Conservation (phyloP, 1,284 basidiomycete genomes). For the Lentinula novae-zelandiae region DNA sequence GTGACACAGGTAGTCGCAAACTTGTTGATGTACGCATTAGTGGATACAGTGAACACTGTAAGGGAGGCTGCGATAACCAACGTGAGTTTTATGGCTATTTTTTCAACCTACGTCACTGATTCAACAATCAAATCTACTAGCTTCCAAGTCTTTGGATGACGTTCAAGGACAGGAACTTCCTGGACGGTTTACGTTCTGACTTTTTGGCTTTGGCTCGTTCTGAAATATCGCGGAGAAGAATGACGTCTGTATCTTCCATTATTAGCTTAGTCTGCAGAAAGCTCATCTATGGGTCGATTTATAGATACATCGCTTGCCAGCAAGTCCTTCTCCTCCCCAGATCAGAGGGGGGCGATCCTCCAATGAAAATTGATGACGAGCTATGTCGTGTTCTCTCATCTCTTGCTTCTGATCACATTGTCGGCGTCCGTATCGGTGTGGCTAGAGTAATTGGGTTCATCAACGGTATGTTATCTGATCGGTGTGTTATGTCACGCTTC, state of each 20-base stretch:
- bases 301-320: conserved; percentile 68
- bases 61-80: conserved; percentile 70
- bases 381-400: conserved; percentile 57
- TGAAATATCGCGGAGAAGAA: conserved; percentile 61
- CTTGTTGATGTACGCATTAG: conserved; percentile 64
- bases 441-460: conserved; percentile 63
- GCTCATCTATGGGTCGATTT: conserved; percentile 1
- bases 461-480: conserved; percentile 38
- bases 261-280: conserved; percentile 13
- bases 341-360: conserved; percentile 26
- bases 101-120: conserved; percentile 18
- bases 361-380: conserved; percentile 47
- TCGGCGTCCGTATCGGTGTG: conserved; percentile 86
- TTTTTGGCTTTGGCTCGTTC: conserved; percentile 55
- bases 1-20: conserved; percentile 29
- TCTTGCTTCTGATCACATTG: conserved; percentile 68
- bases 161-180: conserved; percentile 36
- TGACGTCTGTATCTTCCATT: conserved; percentile 54
- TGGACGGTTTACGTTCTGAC: conserved; percentile 43
- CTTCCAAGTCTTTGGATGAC: conserved; percentile 51
- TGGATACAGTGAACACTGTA: conserved; percentile 82
- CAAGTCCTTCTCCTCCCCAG: conserved; percentile 53
- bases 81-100: conserved; percentile 43
- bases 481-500: conserved; percentile 3
- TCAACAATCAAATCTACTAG: conserved; percentile 26